Evolutionary conservation across 768 basidiomycete species (phyloP), one percentile per base, ranked within the genome.

Genomic region (Lentinula lateritia): DNA sequence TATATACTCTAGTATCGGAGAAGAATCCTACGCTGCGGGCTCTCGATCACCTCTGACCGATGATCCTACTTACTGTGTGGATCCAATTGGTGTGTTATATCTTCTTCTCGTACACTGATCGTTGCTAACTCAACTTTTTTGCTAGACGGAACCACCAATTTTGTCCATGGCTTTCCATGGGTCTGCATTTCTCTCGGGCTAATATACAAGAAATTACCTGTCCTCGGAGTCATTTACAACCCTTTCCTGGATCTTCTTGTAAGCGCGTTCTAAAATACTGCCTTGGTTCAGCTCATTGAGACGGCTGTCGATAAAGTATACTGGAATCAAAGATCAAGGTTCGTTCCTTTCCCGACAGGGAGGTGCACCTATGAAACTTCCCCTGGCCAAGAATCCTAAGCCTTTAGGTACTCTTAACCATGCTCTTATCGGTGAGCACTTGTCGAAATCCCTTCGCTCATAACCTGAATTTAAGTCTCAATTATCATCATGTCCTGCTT

Each of bases 51-150:
- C 86, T 10, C 73, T 96, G 61, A 93, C 92, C 1, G 90, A 97
- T 67, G 87, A 86, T 35, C 94, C 95, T 5, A 98, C 96, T 0
- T 99, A 91, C 78, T 97, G 96, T 68, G 92, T 96, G 48, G 95
- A 98, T 71, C 95, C 95, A 36, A 96, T 97, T 61, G 95, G 91
- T 88, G 66, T 60, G 79, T 23, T 68, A 58, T 15, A 45, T 12
- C 1, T 43, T 6, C 36, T 23, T 46, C 34, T 46, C 42, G 6
- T n/a, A 20, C 41, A 34, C 35, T 20, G 42, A 3, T 52, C 55
- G 35, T 60, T 9, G 28, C 52, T 55, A 36, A 42, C 12, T 53
- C 23, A 41, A 7, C n/a, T 23, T 36, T 15, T 18, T 15, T 18
- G 52, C n/a, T 66, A 92, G 91, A 93, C 68, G 92, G 92, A 13